These are phyloP conservation scores for Lactarius pseudohatsudake DNA, from an alignment of 768 basidiomycete genomes.

Conservation along the genomic window DNA sequence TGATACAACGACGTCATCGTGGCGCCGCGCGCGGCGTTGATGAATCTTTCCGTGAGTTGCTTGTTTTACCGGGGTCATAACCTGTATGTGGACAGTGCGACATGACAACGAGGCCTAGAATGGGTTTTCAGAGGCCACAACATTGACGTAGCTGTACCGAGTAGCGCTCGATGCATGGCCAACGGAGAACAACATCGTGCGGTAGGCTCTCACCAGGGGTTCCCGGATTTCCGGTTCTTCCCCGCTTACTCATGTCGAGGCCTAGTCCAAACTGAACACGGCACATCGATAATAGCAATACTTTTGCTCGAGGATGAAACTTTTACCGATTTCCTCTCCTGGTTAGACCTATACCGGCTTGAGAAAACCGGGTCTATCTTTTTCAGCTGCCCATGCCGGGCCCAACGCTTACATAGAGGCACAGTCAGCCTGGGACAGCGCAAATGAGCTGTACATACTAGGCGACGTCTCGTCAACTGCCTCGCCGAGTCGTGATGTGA, in stretches of 20 bases:
- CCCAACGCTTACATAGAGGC: no score
- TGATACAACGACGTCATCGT: no score
- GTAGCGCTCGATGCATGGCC: not conserved
- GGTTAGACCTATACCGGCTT: no score
- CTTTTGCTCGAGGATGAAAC: not conserved
- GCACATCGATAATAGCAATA: not conserved
- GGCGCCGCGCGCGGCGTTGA: not conserved
- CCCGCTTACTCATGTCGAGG: not conserved
- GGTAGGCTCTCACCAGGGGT: not conserved
- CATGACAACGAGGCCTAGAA: not conserved
- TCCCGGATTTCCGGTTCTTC: not conserved
- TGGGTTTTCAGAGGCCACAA: not conserved
- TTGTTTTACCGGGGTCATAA: not conserved
- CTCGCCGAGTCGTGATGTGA: conserved; percentile 39
- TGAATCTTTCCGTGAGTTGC: not conserved
- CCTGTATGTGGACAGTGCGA: not conserved
- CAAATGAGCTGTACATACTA: conserved; percentile 55
- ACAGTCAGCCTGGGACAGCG: conserved; percentile 29
- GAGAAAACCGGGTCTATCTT: not conserved
- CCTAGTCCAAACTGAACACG: not conserved
- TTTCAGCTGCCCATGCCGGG: no score
- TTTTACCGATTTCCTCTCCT: no score
- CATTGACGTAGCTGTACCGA: not conserved
- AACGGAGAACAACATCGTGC: not conserved
- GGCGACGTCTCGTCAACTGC: conserved; percentile 75